A percentile compares a stretch with the other conserved stretches of the same genome.
Conservation (phyloP, 2,329 filamentous ascomycete species). For the Rhynchosporium graminicola region DNA sequence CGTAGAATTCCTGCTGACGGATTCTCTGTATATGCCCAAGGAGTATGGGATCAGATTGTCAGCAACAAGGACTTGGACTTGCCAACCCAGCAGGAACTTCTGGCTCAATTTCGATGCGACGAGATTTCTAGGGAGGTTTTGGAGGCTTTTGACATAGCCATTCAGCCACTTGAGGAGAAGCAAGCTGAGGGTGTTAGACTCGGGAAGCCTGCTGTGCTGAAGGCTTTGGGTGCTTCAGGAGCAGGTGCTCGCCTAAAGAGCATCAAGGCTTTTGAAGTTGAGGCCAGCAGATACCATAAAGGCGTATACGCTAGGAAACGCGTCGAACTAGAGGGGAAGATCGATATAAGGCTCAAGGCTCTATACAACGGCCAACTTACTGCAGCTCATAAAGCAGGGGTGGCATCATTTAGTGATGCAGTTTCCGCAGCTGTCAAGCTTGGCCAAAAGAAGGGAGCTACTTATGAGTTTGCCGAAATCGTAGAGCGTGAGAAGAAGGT, state of each 20-base stretch:
- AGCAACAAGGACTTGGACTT: conserved; percentile 98
- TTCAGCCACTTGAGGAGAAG: conserved; percentile 81
- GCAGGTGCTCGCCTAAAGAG: conserved; percentile 70
- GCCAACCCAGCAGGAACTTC: conserved; percentile 92
- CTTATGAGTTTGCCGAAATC: conserved; percentile 95
- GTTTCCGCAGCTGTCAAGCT: conserved; percentile 85
- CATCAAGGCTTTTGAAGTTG: conserved; percentile 81
- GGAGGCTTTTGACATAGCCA: conserved; percentile 76
- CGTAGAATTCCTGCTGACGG: conserved; percentile 94
- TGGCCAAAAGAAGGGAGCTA: conserved; percentile 86
- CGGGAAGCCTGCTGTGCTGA: conserved; percentile 73
- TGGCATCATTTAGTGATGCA: conserved; percentile 81
- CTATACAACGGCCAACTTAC: conserved; percentile 87
- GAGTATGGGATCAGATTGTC: conserved; percentile 97
- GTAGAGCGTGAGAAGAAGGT: conserved; percentile 79
- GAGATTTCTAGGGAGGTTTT: conserved; percentile 92
- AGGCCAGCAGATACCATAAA: conserved; percentile 95
- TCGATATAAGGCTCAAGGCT: conserved; percentile 84
- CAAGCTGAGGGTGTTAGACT: conserved; percentile 72
- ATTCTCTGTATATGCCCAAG: conserved; percentile 90
- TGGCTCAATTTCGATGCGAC: conserved; percentile 96
- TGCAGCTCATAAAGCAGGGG: conserved; percentile 86
- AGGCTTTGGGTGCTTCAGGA: conserved; percentile 74
- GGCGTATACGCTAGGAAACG: conserved; percentile 87
- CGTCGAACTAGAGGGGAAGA: conserved; percentile 79